Conservation (phyloP, 2,329 filamentous ascomycete genomes). For the Huntiella moniliformis region DNA sequence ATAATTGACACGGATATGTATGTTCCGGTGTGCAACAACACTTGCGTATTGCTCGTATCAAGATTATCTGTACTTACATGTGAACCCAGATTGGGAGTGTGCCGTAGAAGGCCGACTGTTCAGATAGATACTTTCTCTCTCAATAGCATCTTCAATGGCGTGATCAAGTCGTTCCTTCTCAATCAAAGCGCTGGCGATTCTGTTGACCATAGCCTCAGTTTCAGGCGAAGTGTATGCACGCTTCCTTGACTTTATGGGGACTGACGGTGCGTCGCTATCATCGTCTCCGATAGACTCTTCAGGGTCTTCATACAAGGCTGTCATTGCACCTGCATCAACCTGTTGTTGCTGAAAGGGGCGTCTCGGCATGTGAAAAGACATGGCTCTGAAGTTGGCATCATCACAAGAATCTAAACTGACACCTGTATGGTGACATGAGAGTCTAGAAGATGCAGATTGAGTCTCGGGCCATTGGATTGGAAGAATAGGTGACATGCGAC, state of each 20-base stretch:
- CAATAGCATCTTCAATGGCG: conserved; percentile 40
- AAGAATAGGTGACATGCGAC: conserved; percentile 35
- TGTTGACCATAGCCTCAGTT: conserved; percentile 33
- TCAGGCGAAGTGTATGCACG: conserved; percentile 28
- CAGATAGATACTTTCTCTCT: conserved; percentile 39
- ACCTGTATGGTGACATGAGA: conserved; percentile 6
- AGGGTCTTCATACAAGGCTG: conserved; percentile 14
- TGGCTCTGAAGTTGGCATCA: conserved; percentile 14
- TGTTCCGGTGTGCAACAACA: neutral
- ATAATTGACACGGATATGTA: neutral
- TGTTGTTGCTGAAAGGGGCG: conserved; percentile 20
- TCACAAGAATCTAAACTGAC: conserved; percentile 3
- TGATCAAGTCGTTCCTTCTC: conserved; percentile 40
- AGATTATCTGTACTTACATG: conserved; percentile 15
- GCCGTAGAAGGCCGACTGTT: conserved; percentile 34
- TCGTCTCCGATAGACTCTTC: neutral
- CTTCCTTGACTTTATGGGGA: conserved; percentile 27
- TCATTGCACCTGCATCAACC: conserved; percentile 12
- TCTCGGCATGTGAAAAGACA: conserved; percentile 37
- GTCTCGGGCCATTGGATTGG: conserved; percentile 25
- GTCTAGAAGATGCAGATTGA: neutral
- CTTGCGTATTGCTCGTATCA: neutral
- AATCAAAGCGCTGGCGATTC: conserved; percentile 36
- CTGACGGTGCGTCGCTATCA: conserved; percentile 15
- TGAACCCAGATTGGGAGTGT: conserved; percentile 19